Base-by-base conservation (phyloP, 2,329 filamentous ascomycete species). In the Juglanconis oblonga region DNA sequence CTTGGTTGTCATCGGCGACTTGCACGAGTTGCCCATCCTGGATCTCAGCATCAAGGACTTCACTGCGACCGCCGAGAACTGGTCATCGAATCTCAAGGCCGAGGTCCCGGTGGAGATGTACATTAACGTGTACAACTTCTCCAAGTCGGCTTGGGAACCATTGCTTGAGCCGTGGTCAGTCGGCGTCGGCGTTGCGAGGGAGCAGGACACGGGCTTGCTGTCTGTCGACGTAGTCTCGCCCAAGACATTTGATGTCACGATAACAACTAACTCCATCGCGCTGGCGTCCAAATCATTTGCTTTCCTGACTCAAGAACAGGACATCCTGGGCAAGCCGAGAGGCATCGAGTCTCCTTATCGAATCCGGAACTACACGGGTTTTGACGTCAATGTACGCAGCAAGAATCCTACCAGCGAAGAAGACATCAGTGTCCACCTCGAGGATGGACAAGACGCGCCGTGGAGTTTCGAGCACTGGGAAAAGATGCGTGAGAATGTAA, bases 381-480 rank as follows among this genome's bases (percentile, higher is more conserved):
- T 98, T 67, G 89, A 93, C 58, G 84, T 97, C 31, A 84, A 90
- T 57, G 84, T 99, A 2, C 92, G 92, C 81, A 89, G 91, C 48
- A 91, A 91, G 74, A 86, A 86, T 55, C 75, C 83, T 8, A 81
- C 77, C 38, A 85, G 84, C 57, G 83, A 87, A n/a, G 88, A 89
- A 57, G 84, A 87, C 47, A 86, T 91, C 61, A 88, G 88, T 5
- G 85, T 90, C 2, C 92, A 89, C 63, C 79, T 99, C 0, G 85
- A 85, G 59, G 96, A 99, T 69, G 96, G 95, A 8, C 86, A 96
- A 69, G 95, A 99, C 74, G 87, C 86, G 2, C 92, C 94, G 1
- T 99, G 95, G 95, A 89, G 92, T 65, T 99, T 99, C 64, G 95
- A 99, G 74, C 92, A 97, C 66, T 95, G 94, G 77, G 93, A 92